A percentile compares a stretch with the other conserved stretches of the same genome.
These are phyloP conservation scores for Diplogelasinospora grovesii DNA, from an alignment of 495 filamentous ascomycete genomes.

Conservation along the genomic window DNA sequence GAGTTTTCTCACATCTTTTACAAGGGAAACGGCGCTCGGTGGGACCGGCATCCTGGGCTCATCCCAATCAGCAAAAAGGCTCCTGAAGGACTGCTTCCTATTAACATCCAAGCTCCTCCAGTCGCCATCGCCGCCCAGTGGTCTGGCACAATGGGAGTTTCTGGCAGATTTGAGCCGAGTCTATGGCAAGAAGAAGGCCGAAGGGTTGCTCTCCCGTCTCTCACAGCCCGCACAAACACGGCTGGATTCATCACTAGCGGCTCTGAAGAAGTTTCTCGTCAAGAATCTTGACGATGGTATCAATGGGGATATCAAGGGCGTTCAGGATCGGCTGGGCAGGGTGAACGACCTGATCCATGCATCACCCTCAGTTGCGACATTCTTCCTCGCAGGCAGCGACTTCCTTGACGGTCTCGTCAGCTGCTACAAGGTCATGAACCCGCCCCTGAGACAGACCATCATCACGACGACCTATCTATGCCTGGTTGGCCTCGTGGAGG, in stretches of 20 bases:
- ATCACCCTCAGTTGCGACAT: conserved; percentile 46
- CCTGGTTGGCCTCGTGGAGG: conserved; percentile 59
- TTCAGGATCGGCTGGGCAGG: conserved; percentile 39
- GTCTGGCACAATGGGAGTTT: conserved; percentile 50
- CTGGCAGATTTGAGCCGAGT: conserved; percentile 49
- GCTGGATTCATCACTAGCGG: conserved; percentile 28
- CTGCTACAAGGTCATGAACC: conserved; percentile 56
- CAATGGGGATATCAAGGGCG: conserved; percentile 36
- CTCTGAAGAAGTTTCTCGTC: conserved; percentile 39
- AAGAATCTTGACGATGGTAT: conserved; percentile 46
- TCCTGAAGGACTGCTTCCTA: conserved; percentile 58
- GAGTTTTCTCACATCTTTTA: conserved; percentile 57
- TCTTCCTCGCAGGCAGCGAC: conserved; percentile 76
- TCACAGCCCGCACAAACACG: conserved; percentile 26
- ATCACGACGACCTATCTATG: conserved; percentile 66
- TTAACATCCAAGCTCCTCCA: conserved; percentile 47
- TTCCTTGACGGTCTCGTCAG: conserved; percentile 68
- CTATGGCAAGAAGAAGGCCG: conserved; percentile 46
- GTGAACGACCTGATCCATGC: conserved; percentile 47
- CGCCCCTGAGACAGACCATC: conserved; percentile 53
- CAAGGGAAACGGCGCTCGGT: conserved; percentile 40
- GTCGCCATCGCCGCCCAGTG: conserved; percentile 33
- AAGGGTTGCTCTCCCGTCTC: conserved; percentile 19
- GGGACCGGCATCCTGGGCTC: conserved; percentile 36
- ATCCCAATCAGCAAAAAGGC: conserved; percentile 38